These are phyloP conservation scores for Russula griseocarnosa DNA, from an alignment of 768 basidiomycete genomes.

Conservation along the genomic window DNA sequence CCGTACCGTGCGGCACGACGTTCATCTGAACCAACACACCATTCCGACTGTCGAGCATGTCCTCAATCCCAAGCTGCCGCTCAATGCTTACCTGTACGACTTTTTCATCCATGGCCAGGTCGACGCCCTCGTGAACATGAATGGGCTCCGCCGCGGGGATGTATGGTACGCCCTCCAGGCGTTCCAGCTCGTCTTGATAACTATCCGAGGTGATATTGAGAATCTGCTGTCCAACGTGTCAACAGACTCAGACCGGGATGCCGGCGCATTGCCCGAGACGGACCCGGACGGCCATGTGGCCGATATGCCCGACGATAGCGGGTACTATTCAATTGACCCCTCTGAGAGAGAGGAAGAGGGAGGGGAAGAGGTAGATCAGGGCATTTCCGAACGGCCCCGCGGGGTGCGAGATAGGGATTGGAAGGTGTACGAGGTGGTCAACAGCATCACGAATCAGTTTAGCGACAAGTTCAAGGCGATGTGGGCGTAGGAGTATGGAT, in stretches of 20 bases:
- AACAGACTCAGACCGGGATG: conserved; percentile 8
- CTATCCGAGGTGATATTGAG: conserved; percentile 49
- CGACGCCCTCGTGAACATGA: conserved; percentile 45
- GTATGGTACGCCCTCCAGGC: conserved; percentile 64
- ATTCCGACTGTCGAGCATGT: conserved; percentile 51
- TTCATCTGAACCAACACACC: conserved; percentile 55
- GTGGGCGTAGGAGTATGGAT: conserved; percentile 37
- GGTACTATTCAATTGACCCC: conserved; percentile 34
- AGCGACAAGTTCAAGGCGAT: conserved; percentile 56
- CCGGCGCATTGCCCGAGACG: conserved; percentile 13
- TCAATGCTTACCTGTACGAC: conserved; percentile 51
- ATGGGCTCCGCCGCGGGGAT: conserved; percentile 56
- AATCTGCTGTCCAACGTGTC: conserved; percentile 40
- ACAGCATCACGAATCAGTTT: conserved; percentile 46
- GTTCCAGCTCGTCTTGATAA: conserved; percentile 48
- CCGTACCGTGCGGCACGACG: conserved; percentile 47
- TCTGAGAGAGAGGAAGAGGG: conserved; percentile 32
- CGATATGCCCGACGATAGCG: conserved; percentile 34
- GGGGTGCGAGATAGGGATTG: conserved; percentile 49
- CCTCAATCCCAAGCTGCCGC: conserved; percentile 29
- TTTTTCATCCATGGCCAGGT: conserved; percentile 66
- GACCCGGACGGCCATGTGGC: conserved; percentile 27
- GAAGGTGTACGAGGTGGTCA: conserved; percentile 51
- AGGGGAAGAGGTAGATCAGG: conserved; percentile 30
- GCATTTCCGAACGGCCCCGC: conserved; percentile 35